Evolutionary conservation across 2,329 filamentous ascomycete genomes (phyloP), one percentile per base, ranked within the genome.

Genomic region (Xylaria sp.): DNA sequence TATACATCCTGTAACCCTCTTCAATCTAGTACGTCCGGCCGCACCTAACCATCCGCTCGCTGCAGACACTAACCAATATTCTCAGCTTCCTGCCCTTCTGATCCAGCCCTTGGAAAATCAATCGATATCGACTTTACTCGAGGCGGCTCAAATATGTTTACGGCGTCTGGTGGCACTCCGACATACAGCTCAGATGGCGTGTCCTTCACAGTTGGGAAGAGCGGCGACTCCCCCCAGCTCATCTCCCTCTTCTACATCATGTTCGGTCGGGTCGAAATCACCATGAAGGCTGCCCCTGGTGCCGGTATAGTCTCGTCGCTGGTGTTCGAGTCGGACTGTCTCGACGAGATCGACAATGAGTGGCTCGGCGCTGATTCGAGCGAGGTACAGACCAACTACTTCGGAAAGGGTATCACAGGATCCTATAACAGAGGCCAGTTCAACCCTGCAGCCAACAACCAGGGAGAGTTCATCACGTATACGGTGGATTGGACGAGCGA

Each of bases 311-410:
- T 99, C 72, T 97, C 93, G 80, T 96, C 93, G 54, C 87, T 96
- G 13, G 93, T 99, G 9, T 84, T 99, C 72, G 91, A 97, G 81
- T 97, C 94, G 15, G 95, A 98, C 79, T 88, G 89, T 76, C 87
- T 97, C 53, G 96, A 99, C 81, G 96, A 99, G 83, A 97, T 99
- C 77, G 96, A 99, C 80, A 92, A 95, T 84, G 96, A 99, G 81
- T 98, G 94, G 93, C 88, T 99, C 28, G 96, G 96, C 66, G 89
- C 90, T 64, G 88, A 93, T 77, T 82, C 87, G 72, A 83, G 84
- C 66, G 86, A 97, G 80, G 92, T 97, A n/a, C 96, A 99, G 81
- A 92, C 90, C 74, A 99, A 99, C 82, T 99, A 97, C 83, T 99
- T 99, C 75, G 93, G 94, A 79, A 97, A 98, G 81, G 96, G 95